Base-by-base conservation (phyloP, 2,329 filamentous ascomycete genomes). In the Alternaria rosae region DNA sequence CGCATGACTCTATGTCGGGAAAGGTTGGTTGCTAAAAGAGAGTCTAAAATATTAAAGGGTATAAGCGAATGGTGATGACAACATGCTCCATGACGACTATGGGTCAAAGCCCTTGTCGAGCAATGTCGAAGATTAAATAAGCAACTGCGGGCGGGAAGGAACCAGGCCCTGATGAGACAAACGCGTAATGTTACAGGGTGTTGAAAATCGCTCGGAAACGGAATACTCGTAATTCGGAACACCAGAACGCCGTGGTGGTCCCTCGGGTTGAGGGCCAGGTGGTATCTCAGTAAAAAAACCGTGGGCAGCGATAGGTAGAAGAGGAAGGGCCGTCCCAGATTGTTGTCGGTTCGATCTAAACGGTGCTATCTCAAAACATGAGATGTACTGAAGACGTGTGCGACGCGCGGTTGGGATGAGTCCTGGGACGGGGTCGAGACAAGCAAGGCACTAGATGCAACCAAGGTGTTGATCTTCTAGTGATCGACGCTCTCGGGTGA, bases 401-500 rank as follows among this genome's bases (percentile, higher is more conserved):
- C 30, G 47, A 53, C 21, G 26, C 26, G 21, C 30, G 47, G 20
- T 51, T 7, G 20, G 4, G 1, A 21, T 0, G 54, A 63, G 66
- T 50, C 61, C 54, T 7, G 20, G 30, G 30, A 35, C 9, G 54
- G 66, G 66, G 53, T 63, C 54, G 47, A 58, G 47, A 53, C 61
- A 42, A 60, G 42, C 26, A 44, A 26, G 5, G 50, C 47, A 56
- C 48, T 60, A 54, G 17, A 17, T 51, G 48, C 52, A 62, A 57
- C 61, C 50, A 43, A 32, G 17, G 50, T 67, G 70, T 60, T 62
- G 60, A 72, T 77, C 72, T 32, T 51, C 65, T 51, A 59, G 32
- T 66, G 69, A 71, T 77, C 67, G 64, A 64, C 69, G 53, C 85
- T 83, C 35, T 84, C 83, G 5, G 83, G 82, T 4, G 83, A 85